phyloP scores from a whole-genome alignment of 164 flowering plant genomes.

The Nymphaea colorata region DNA sequence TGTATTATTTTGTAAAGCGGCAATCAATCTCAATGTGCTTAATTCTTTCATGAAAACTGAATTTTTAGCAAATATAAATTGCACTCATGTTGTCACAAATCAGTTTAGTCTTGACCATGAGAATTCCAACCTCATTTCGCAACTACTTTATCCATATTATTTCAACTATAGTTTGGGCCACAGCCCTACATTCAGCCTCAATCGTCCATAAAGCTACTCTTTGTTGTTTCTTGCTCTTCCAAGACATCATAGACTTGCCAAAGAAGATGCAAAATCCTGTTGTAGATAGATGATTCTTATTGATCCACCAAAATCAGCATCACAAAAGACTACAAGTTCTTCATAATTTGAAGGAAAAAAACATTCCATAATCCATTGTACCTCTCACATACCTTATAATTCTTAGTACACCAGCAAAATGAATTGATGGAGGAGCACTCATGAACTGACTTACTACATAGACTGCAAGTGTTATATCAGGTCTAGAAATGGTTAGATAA shows the following conservation, averaged over 20 bases:
- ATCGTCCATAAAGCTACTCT: neutral
- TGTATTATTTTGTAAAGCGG: neutral
- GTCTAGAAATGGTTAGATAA: neutral
- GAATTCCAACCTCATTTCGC: neutral
- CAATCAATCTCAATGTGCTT: constrained; percentile 1
- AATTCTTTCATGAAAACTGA: neutral
- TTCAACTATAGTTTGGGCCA: constrained; percentile 1
- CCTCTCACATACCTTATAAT: neutral
- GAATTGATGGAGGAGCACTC: neutral
- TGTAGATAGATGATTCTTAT: neutral
- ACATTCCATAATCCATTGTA: neutral
- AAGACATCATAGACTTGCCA: neutral
- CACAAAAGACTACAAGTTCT: neutral
- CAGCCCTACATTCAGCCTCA: neutral
- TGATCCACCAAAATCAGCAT: neutral
- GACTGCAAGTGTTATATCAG: neutral
- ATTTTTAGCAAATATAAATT: neutral
- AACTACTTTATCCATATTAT: neutral
- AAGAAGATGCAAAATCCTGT: neutral
- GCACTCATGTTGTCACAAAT: neutral
- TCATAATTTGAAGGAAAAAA: neutral
- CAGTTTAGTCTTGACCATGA: neutral
- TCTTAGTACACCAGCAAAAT: neutral
- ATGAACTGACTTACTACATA: neutral
- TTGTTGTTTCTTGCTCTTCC: constrained; percentile 2